A percentile compares a stretch with the other conserved stretches of the same genome.
Evolutionary conservation across 202 grass and related monocot species (phyloP).

Genomic region (Saccharum hybrid): DNA sequence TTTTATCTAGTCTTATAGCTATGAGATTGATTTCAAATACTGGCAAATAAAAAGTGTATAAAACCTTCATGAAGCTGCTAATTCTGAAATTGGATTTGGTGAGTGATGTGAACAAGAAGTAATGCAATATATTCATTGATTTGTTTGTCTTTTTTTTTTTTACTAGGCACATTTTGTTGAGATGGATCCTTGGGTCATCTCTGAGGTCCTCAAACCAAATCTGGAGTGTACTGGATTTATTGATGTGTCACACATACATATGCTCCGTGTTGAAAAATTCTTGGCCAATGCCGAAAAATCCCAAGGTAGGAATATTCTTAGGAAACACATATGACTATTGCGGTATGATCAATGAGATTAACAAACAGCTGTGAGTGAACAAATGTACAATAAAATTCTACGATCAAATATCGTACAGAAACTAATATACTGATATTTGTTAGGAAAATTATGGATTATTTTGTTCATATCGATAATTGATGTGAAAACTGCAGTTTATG

Average conservation of each 20-base stretch:
- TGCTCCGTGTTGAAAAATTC: conserved; percentile 80
- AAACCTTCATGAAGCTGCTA: neutral
- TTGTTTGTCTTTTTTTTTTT: conserved; percentile 20
- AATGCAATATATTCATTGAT: neutral
- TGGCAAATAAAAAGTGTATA: conserved; percentile 2
- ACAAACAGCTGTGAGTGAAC: neutral
- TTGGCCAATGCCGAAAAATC: conserved; percentile 71
- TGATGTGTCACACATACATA: conserved; percentile 81
- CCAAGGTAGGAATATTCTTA: conserved; percentile 50
- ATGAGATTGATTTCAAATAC: conserved; percentile 9
- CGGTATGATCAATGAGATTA: neutral
- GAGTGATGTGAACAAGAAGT: conserved; percentile 18
- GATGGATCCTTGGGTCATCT: conserved; percentile 94
- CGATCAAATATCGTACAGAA: neutral
- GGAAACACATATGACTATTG: neutral
- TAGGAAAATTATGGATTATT: neutral
- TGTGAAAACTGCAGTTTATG: neutral
- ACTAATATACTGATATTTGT: conserved; percentile 5
- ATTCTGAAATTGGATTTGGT: conserved; percentile 5
- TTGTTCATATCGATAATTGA: conserved; percentile 25
- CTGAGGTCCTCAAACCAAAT: conserved; percentile 81
- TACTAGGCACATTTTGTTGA: conserved; percentile 91
- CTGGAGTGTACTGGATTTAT: conserved; percentile 86
- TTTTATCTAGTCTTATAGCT: neutral
- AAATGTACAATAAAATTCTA: neutral